These are phyloP conservation scores for Senecio squalidus DNA, from an alignment of 140 eudicot species.

Conservation along the genomic window DNA sequence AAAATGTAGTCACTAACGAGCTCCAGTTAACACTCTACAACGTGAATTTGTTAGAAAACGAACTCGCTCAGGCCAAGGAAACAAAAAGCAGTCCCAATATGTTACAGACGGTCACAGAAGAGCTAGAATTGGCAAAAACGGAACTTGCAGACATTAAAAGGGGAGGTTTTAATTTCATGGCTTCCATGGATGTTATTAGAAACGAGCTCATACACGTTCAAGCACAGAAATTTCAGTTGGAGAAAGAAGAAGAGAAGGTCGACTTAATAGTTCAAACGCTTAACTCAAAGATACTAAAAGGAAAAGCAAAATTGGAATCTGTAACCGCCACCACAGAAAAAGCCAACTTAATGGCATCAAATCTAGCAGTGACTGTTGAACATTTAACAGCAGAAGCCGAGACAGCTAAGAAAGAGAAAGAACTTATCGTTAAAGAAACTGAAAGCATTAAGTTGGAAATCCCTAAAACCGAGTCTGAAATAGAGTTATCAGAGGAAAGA, in stretches of 20 bases:
- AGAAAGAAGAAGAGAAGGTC: conserved; percentile 48
- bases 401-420: conserved; percentile 40
- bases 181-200: conserved; percentile 63
- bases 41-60: conserved; percentile 31
- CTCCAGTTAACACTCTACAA: conserved; percentile 43
- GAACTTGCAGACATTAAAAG: conserved; percentile 47
- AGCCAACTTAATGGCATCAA: conserved; percentile 40
- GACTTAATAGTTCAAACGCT: conserved; percentile 47
- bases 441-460: conserved; percentile 37
- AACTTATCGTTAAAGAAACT: conserved; percentile 37
- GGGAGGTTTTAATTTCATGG: conserved; percentile 55
- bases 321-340: conserved; percentile 43
- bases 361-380: conserved; percentile 45
- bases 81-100: conserved; percentile 25
- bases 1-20: conserved; percentile 29
- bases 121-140: conserved; percentile 44
- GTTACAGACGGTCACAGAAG: conserved; percentile 30
- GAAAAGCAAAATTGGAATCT: conserved; percentile 52
- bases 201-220: conserved; percentile 42
- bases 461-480: conserved; percentile 49
- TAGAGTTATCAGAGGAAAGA: conserved; percentile 42
- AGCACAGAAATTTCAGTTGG: conserved; percentile 36
- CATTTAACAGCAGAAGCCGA: conserved; percentile 53
- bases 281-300: conserved; percentile 60
- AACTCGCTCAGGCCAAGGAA: conserved; percentile 43